Conservation (phyloP, 2,329 filamentous ascomycete genomes). For the Chalaropsis thielavioides region DNA sequence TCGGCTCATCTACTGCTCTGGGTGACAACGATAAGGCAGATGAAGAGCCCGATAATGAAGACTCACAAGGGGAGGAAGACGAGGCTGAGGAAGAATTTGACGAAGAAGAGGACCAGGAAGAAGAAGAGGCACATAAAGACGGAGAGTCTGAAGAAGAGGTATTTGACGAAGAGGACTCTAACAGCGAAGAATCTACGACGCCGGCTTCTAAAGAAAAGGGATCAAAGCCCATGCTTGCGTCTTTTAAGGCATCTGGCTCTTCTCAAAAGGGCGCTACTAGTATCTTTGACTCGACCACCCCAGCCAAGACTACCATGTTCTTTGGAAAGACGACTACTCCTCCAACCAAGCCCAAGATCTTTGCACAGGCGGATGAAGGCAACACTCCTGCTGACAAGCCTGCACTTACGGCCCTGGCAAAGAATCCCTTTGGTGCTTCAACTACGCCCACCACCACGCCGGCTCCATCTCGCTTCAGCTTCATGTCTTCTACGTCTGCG, state of each 20-base stretch:
- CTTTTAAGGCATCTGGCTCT: background rate
- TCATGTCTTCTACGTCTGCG: conserved; percentile 23
- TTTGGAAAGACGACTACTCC: conserved; percentile 4
- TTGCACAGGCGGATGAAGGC: background rate
- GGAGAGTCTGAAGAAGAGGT: conserved; percentile 9
- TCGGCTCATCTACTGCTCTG: background rate
- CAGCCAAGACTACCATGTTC: conserved; percentile 10
- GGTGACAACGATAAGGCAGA: background rate
- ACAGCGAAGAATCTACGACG: conserved; percentile 23
- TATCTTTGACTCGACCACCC: conserved; percentile 9
- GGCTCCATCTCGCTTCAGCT: conserved; percentile 34
- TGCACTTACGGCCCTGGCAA: background rate
- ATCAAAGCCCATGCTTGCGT: background rate
- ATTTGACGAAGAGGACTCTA: background rate
- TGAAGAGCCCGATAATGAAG: background rate
- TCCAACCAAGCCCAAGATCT: conserved; percentile 5
- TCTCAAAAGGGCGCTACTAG: background rate
- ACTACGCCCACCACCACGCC: conserved; percentile 40
- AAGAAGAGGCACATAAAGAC: conserved; percentile 1
- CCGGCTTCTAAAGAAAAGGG: conserved; percentile 11
- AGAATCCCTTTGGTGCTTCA: conserved; percentile 22
- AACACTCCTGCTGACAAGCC: background rate
- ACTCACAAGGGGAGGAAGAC: background rate
- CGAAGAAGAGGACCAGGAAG: conserved; percentile 2
- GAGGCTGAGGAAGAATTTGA: background rate